phyloP scores from a whole-genome alignment of 768 basidiomycete species.

The Ramaria sp. region DNA sequence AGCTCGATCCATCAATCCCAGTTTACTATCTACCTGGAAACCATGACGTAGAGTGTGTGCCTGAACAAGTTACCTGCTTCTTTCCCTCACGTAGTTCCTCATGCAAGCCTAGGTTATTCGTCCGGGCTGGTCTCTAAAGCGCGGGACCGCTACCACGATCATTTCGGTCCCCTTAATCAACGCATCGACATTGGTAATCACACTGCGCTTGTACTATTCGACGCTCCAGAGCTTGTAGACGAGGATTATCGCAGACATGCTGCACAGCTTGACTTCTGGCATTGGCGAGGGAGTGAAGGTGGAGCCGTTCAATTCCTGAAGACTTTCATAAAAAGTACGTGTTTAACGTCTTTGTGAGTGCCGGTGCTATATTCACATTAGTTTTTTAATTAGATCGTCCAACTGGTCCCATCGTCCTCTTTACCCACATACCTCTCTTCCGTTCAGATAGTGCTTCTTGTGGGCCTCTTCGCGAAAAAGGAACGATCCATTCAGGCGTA shows the following conservation, averaged over 20 bases:
- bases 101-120: background rate
- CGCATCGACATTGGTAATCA: conserved; percentile 58
- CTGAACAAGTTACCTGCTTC: conserved; percentile 6
- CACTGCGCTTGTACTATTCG: conserved; percentile 51
- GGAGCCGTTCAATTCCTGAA: conserved; percentile 49
- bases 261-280: conserved; percentile 27
- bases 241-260: conserved; percentile 48
- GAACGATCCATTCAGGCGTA: conserved; percentile 57
- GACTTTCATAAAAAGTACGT: conserved; percentile 29
- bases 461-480: conserved; percentile 68
- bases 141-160: conserved; percentile 42
- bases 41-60: conserved; percentile 69
- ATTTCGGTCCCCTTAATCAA: conserved; percentile 70
- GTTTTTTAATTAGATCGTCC: conserved; percentile 20
- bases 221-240: conserved; percentile 64
- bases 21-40: conserved; percentile 80
- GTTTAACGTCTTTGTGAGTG: background rate
- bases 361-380: background rate
- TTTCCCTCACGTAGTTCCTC: background rate
- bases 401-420: conserved; percentile 47
- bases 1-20: conserved; percentile 34
- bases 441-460: conserved; percentile 54
- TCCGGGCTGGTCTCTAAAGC: conserved; percentile 17
- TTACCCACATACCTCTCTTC: conserved; percentile 82
- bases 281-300: conserved; percentile 38